A percentile compares a stretch with the other conserved stretches of the same genome.
phyloP scores from a whole-genome alignment of 495 filamentous ascomycete genomes.

The Xylaria longipes region DNA sequence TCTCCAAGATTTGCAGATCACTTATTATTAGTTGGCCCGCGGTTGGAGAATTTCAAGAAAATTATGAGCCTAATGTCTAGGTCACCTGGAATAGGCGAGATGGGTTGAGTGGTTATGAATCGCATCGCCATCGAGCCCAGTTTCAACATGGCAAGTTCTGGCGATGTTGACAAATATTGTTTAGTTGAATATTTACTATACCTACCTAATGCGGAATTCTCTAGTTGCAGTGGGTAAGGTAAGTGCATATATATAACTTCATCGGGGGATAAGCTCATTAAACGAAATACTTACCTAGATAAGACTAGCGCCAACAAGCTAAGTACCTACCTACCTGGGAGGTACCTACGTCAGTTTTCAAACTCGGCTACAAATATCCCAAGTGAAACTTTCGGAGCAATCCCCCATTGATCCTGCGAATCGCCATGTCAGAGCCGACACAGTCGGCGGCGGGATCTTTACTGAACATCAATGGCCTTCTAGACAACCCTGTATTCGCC shows the following conservation, averaged over 20 bases:
- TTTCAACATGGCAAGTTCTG: neutral
- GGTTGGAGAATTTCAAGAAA: neutral
- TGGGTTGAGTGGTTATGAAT: neutral
- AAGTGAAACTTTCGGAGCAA: neutral
- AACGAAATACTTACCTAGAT: too few relatives aligned
- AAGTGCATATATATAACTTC: neutral
- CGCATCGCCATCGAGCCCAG: neutral
- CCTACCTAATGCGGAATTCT: too few relatives aligned
- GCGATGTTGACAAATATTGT: neutral
- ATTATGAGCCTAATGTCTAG: neutral
- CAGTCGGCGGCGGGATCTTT: conserved; percentile 32
- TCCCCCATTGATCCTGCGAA: conserved; percentile 2
- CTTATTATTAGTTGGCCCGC: neutral
- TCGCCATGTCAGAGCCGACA: conserved; percentile 40
- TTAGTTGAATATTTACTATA: neutral
- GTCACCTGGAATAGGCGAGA: neutral
- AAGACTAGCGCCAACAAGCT: neutral
- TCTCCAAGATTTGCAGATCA: neutral
- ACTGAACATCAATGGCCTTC: conserved; percentile 56
- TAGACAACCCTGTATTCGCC: conserved; percentile 64
- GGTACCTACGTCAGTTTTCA: neutral
- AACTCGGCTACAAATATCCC: neutral
- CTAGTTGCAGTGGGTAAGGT: too few relatives aligned
- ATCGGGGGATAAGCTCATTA: neutral
- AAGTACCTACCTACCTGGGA: too few relatives aligned